Evolutionary conservation across 1,284 basidiomycete species (phyloP).

Genomic region (Sanguinoderma infundibulare): DNA sequence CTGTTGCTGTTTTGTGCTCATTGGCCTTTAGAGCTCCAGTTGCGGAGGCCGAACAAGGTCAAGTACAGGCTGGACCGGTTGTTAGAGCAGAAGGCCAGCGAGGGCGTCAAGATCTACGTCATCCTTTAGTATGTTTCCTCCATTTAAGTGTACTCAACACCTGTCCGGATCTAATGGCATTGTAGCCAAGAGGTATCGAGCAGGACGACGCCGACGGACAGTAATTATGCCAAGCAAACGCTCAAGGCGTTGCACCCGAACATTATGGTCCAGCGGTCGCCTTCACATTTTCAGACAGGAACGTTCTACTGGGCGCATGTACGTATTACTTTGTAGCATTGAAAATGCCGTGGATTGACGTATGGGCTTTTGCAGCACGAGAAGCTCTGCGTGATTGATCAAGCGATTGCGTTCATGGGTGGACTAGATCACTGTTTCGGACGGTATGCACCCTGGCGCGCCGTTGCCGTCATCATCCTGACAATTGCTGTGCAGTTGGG

Average conservation of each 20-base stretch:
- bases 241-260: conserved; percentile 89
- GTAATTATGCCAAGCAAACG: conserved; percentile 93
- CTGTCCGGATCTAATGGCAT: conserved; percentile 1
- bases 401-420: conserved; percentile 98
- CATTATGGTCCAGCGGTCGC: conserved; percentile 96
- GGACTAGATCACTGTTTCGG: conserved; percentile 95
- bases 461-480: not conserved
- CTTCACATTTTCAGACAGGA: conserved; percentile 96
- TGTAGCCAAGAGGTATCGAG: conserved; percentile 95
- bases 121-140: conserved; percentile 80
- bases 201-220: conserved; percentile 92
- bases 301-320: conserved; percentile 99
- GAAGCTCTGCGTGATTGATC: conserved; percentile 97
- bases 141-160: not conserved
- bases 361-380: conserved; percentile 74
- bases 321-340: not conserved
- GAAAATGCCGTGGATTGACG: conserved; percentile 1
- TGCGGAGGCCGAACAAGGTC: conserved; percentile 84
- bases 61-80: conserved; percentile 90
- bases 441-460: conserved; percentile 47
- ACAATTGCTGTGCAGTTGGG: conserved; percentile 69
- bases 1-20: conserved; percentile 3
- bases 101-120: conserved; percentile 96
- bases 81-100: conserved; percentile 90
- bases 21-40: conserved; percentile 69